Evolutionary conservation across 1,139 yeast species (phyloP), one percentile per base, ranked within the genome.

Genomic region (Candida sp.): DNA sequence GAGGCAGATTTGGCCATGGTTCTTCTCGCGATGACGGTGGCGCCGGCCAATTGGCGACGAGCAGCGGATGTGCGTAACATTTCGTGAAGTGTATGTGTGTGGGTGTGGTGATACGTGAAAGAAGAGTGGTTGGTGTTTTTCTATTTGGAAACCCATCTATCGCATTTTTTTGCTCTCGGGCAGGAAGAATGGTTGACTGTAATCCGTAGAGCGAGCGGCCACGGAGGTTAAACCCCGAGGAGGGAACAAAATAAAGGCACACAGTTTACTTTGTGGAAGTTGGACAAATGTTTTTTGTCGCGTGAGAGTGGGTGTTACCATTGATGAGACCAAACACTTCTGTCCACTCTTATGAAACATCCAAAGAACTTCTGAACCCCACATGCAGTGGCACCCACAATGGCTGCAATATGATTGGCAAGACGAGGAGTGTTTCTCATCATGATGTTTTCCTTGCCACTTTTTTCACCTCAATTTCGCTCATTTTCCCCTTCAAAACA

Each of bases 1-100:
- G 67, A 63, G 44, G 68, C 47, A 40, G 72, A 56, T 5, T 33
- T 43, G 50, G 81, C 80, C 68, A 74, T 58, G 50, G 69, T 55
- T 63, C 78, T 69, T 56, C 58, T 67, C 52, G 50, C 53, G 48
- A 43, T 37, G 42, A 48, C 47, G 27, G 48, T 39, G 22, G 46
- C 48, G 32, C 49, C 46, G 26, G 40, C 48, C 46, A 37, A 44
- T 46, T 47, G 48, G 41, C 50, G 45, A 43, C 41, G 23, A 37
- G 47, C 47, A 41, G 49, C 42, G 11, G 50, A 33, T 42, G 48
- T 17, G 27, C 42, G 42, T 34, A 39, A 46, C 48, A 46, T 46
- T 40, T 17, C 17, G 17, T 17, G 17, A 17, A 17, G 17, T 17
- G 17, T 17, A 17, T 17, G 17, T 17, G 17, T 17, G 17, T 17